phyloP scores from a whole-genome alignment of 1,284 basidiomycete genomes.

The Ganoderma meredithae region DNA sequence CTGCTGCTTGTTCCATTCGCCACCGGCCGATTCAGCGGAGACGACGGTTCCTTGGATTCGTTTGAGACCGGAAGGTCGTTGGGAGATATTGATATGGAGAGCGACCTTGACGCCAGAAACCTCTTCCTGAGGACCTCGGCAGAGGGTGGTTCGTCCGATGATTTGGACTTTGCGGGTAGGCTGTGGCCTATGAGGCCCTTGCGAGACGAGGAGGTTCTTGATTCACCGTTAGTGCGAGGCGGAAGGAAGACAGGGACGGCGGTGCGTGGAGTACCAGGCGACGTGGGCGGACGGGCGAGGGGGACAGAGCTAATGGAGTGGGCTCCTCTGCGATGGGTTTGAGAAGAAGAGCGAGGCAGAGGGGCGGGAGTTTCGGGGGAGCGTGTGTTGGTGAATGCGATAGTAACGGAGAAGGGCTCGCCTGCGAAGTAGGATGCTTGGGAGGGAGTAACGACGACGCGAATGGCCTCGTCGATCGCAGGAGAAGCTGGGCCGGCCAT shows the following conservation, averaged over 20 bases:
- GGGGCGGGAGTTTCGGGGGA: constrained; percentile 41
- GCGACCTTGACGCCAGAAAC: constrained; percentile 54
- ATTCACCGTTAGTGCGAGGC: constrained; percentile 30
- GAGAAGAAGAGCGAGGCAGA: constrained; percentile 39
- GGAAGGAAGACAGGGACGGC: constrained; percentile 40
- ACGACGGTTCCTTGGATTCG: constrained; percentile 21
- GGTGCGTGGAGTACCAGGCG: constrained; percentile 68
- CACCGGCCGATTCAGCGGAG: constrained; percentile 13
- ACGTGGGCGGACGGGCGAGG: constrained; percentile 77
- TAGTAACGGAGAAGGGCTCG: constrained; percentile 83
- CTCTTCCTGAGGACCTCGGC: constrained; percentile 57
- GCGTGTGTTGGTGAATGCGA: constrained; percentile 88
- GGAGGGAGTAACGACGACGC: constrained; percentile 76
- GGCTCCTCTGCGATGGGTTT: constrained; percentile 66
- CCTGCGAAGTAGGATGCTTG: constrained; percentile 94
- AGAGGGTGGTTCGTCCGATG: constrained; percentile 49
- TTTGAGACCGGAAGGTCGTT: constrained; percentile 44
- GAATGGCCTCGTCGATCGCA: constrained; percentile 49
- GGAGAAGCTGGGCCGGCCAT: constrained; percentile 27
- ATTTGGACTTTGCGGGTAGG: constrained; percentile 31
- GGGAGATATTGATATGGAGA: constrained; percentile 63
- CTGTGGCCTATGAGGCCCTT: constrained; percentile 42
- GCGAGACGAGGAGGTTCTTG: constrained; percentile 29
- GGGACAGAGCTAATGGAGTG: constrained; percentile 82
- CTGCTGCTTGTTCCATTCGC: constrained; percentile 12